phyloP scores from a whole-genome alignment of 2,329 filamentous ascomycete species.

The Pestalotiopsis sp. region DNA sequence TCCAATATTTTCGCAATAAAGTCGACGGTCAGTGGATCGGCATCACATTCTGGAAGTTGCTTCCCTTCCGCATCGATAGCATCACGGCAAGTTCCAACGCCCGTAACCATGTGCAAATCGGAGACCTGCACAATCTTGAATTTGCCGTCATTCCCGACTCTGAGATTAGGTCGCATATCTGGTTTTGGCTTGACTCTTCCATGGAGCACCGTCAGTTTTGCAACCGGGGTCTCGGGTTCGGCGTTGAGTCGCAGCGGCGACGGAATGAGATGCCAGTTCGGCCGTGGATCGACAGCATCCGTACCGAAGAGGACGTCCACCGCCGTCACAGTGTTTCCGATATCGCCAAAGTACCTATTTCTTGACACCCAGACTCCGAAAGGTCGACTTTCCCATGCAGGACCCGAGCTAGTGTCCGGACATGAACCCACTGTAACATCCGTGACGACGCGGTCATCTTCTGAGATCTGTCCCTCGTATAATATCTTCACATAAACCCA shows the following conservation, averaged over 20 bases:
- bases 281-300: conserved; percentile 35
- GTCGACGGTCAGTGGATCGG: conserved; percentile 69
- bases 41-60: conserved; percentile 54
- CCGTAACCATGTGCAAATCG: conserved; percentile 35
- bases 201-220: conserved; percentile 37
- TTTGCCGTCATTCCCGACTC: conserved; percentile 68
- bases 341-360: conserved; percentile 39
- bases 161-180: conserved; percentile 33
- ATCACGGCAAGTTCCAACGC: conserved; percentile 32
- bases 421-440: conserved; percentile 62
- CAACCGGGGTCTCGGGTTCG: conserved; percentile 34
- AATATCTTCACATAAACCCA: conserved; percentile 65
- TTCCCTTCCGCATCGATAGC: conserved; percentile 36
- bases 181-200: conserved; percentile 27
- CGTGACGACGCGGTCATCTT: conserved; percentile 63
- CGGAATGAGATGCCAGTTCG: conserved; percentile 35
- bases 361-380: conserved; percentile 69
- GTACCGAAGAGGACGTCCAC: conserved; percentile 70
- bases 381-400: conserved; percentile 63
- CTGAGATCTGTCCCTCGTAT: conserved; percentile 64
- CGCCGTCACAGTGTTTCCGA: conserved; percentile 56
- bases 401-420: conserved; percentile 26
- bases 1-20: conserved; percentile 69
- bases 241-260: conserved; percentile 37
- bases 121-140: conserved; percentile 77